Conservation (phyloP, 2,329 filamentous ascomycete species). For the Fusarium tanahbumbuense region DNA sequence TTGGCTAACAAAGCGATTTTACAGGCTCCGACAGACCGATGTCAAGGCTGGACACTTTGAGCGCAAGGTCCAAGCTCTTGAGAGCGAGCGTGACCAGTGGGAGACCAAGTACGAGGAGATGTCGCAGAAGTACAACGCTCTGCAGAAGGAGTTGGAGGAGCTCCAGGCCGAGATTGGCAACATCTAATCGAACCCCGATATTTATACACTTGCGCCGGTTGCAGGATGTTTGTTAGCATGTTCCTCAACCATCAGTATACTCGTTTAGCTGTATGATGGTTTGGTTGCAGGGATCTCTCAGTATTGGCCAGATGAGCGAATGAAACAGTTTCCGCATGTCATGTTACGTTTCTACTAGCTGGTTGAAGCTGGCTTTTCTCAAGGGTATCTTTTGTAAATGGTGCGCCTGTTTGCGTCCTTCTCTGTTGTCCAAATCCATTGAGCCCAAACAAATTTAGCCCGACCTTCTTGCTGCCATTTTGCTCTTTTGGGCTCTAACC, state of each 20-base stretch:
- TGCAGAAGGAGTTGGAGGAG: slow-evolving; percentile 91
- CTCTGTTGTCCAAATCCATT: slow-evolving; percentile 26
- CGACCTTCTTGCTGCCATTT: slow-evolving; percentile 51
- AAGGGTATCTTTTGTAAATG: slow-evolving; percentile 50
- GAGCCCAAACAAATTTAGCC: slow-evolving; percentile 9
- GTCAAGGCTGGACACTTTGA: slow-evolving; percentile 99
- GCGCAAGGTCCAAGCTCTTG: slow-evolving; percentile 97
- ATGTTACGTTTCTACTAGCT: slow-evolving; percentile 50
- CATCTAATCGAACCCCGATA: slow-evolving; percentile 70
- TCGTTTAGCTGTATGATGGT: slow-evolving; percentile 35
- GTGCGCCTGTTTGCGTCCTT: slow-evolving; percentile 32
- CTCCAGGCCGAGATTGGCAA: slow-evolving; percentile 93
- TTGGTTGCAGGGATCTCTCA: slow-evolving; percentile 43
- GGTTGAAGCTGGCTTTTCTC: slow-evolving; percentile 46
- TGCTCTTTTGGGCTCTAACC: slow-evolving; percentile 66
- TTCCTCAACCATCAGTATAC: slow-evolving; percentile 32
- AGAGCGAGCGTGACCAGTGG: slow-evolving; percentile 92
- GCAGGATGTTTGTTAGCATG: slow-evolving; percentile 37
- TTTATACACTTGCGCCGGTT: slow-evolving; percentile 37
- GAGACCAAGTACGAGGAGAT: slow-evolving; percentile 99
- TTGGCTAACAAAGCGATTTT: slow-evolving; percentile 32
- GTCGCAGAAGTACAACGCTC: slow-evolving; percentile 83
- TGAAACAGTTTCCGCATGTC: slow-evolving; percentile 48
- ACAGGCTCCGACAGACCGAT: slow-evolving; percentile 96
- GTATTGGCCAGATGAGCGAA: slow-evolving; percentile 46